phyloP scores from a whole-genome alignment of 805 yeast genomes.

The Sugiyamaella floridensis region DNA sequence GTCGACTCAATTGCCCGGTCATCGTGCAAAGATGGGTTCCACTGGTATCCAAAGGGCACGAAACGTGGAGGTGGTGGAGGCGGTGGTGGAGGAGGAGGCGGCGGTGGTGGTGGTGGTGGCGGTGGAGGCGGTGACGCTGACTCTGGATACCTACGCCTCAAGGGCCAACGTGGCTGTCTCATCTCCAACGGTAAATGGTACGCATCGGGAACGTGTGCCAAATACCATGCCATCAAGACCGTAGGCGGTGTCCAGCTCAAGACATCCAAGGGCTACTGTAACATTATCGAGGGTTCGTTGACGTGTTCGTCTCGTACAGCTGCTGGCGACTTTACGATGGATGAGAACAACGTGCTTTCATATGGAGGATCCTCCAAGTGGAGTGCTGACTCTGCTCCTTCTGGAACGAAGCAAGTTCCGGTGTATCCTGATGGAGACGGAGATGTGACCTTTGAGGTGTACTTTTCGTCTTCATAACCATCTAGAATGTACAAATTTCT shows the following conservation, averaged over 20 bases:
- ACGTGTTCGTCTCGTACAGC: constrained; percentile 31
- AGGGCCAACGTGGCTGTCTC: constrained; percentile 61
- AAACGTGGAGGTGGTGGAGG: constrained; percentile 24
- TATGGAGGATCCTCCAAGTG: constrained; percentile 59
- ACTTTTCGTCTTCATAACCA: neutral
- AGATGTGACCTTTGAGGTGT: constrained; percentile 30
- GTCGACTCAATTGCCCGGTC: constrained; percentile 47
- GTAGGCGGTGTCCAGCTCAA: constrained; percentile 68
- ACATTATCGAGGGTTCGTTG: constrained; percentile 28
- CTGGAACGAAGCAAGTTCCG: constrained; percentile 41
- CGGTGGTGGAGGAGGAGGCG: constrained; percentile 20
- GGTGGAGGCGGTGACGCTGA: constrained; percentile 29
- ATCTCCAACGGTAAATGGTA: constrained; percentile 87
- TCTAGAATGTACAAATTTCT: constrained; percentile 21
- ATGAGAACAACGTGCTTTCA: constrained; percentile 40
- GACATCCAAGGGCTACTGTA: constrained; percentile 72
- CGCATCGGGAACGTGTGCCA: constrained; percentile 69
- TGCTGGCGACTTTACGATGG: constrained; percentile 54
- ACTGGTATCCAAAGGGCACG: constrained; percentile 61
- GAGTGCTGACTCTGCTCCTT: constrained; percentile 47
- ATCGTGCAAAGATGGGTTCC: constrained; percentile 70
- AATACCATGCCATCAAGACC: constrained; percentile 50
- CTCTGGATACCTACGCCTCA: constrained; percentile 44
- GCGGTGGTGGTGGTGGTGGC: constrained; percentile 21
- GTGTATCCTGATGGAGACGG: constrained; percentile 42